Evolutionary conservation across 2,329 filamentous ascomycete genomes (phyloP).

Genomic region (Plenodomus tracheiphilus): DNA sequence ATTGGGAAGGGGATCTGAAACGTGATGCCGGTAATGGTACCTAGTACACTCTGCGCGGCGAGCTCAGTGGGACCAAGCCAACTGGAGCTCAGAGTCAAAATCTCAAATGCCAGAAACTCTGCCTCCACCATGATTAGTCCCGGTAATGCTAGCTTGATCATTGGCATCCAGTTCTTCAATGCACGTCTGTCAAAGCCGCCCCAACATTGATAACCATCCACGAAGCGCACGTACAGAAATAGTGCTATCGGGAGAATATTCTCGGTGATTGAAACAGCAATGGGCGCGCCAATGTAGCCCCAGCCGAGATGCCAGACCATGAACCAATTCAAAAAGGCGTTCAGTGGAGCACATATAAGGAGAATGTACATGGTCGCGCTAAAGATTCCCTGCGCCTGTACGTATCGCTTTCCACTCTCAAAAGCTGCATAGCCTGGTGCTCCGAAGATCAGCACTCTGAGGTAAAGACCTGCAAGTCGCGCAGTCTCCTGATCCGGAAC

Average conservation of each 20-base stretch:
- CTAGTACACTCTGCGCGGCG: constrained; percentile 84
- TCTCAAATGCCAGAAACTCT: constrained; percentile 91
- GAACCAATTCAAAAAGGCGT: constrained; percentile 78
- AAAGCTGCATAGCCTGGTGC: constrained; percentile 77
- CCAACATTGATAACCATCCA: constrained; percentile 77
- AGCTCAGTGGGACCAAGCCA: constrained; percentile 79
- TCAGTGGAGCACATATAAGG: constrained; percentile 78
- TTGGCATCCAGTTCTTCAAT: constrained; percentile 75
- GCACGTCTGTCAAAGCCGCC: constrained; percentile 73
- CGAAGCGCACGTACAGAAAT: constrained; percentile 71
- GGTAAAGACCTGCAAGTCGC: constrained; percentile 70
- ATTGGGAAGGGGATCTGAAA: constrained; percentile 94
- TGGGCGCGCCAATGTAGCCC: constrained; percentile 75
- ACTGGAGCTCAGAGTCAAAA: constrained; percentile 80
- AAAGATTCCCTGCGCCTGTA: constrained; percentile 89
- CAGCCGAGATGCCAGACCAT: constrained; percentile 67
- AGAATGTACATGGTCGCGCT: constrained; percentile 81
- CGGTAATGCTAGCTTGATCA: constrained; percentile 85
- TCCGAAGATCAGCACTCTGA: constrained; percentile 70
- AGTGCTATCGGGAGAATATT: constrained; percentile 73
- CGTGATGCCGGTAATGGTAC: constrained; percentile 75
- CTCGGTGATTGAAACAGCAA: constrained; percentile 75
- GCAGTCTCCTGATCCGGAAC: constrained; percentile 75
- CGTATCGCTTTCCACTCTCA: constrained; percentile 79
- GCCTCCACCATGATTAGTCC: constrained; percentile 94